A percentile compares a stretch with the other conserved stretches of the same genome.
Evolutionary conservation across 2,329 filamentous ascomycete genomes (phyloP).

Genomic region (Plenodomus biglobosus): DNA sequence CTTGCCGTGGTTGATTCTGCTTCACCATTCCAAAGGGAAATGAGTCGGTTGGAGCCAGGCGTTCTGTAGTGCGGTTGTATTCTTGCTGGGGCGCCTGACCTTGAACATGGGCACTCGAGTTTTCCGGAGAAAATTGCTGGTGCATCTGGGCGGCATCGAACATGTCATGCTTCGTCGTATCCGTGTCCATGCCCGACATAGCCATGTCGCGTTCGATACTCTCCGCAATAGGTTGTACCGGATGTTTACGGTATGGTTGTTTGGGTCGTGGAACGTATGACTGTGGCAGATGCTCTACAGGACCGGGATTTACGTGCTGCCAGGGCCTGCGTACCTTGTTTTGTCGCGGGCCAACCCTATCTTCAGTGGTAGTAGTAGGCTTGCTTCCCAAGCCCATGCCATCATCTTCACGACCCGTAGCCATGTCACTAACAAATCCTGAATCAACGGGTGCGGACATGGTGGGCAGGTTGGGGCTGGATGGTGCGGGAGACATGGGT

Average conservation of each 20-base stretch:
- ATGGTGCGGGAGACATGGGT: slow-evolving; percentile 65
- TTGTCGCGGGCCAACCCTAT: slow-evolving; percentile 13
- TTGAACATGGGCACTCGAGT: slow-evolving; percentile 1
- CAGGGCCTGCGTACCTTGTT: slow-evolving; percentile 30
- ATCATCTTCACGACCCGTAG: slow-evolving; percentile 66
- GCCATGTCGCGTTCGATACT: slow-evolving; percentile 15
- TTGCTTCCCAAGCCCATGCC: slow-evolving; percentile 52
- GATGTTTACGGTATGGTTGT: slow-evolving; percentile 13
- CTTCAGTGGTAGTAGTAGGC: slow-evolving; percentile 22
- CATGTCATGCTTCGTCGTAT: slow-evolving; percentile 10
- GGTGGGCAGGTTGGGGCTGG: slow-evolving; percentile 71
- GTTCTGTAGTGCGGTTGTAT: slow-evolving; percentile 1
- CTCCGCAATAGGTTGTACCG: slow-evolving; percentile 21
- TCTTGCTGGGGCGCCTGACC: slow-evolving; percentile 2
- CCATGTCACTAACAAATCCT: slow-evolving; percentile 79
- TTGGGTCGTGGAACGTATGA: slow-evolving; percentile 29
- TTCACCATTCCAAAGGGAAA: slow-evolving; percentile 2
- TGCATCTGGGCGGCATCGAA: slow-evolving; percentile 8
- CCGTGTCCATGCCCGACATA: slow-evolving; percentile 13
- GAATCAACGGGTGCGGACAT: slow-evolving; percentile 65
- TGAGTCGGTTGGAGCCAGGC: slow-evolving; percentile 2
- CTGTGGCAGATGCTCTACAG: slow-evolving; percentile 29
- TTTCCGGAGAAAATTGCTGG: slow-evolving; percentile 4
- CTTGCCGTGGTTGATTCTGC: slow-evolving; percentile 4
- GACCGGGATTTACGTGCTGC: slow-evolving; percentile 33